Conservation (phyloP, 2,329 filamentous ascomycete genomes). For the Pseudocercospora musae region DNA sequence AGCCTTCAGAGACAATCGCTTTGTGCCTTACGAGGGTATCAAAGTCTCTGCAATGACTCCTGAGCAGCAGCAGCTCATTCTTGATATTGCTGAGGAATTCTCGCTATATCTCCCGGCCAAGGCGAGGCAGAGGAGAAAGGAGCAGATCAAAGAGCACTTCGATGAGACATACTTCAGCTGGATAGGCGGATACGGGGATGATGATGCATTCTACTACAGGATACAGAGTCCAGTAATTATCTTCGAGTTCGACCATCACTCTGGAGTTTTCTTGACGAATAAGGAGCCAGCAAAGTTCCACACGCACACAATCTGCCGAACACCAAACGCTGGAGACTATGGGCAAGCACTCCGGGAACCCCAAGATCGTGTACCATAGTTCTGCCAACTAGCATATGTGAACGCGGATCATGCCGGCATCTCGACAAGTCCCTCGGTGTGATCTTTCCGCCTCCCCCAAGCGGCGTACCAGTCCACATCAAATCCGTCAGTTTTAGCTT, state of each 20-base stretch:
- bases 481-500: conserved; percentile 8
- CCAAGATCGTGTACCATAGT: conserved; percentile 12
- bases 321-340: conserved; percentile 74
- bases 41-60: conserved; percentile 50
- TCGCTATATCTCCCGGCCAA: conserved; percentile 62
- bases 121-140: conserved; percentile 55
- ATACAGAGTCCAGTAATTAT: conserved; percentile 73
- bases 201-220: conserved; percentile 73
- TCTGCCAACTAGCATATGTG: not conserved
- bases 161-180: conserved; percentile 75
- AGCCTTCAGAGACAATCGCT: conserved; percentile 72
- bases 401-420: not conserved
- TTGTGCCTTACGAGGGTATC: conserved; percentile 69
- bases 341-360: conserved; percentile 49
- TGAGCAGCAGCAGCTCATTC: conserved; percentile 54
- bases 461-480: conserved; percentile 12
- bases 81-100: conserved; percentile 61
- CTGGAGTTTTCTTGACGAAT: conserved; percentile 71
- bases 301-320: conserved; percentile 69
- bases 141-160: conserved; percentile 55
- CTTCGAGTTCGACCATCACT: conserved; percentile 69
- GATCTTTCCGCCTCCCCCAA: conserved; percentile 7
- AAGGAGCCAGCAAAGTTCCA: conserved; percentile 72
- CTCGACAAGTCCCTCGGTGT: not conserved
- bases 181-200: conserved; percentile 67